phyloP scores from a whole-genome alignment of 192 early-diverging fungal genomes.

The Backusella australiensis region DNA sequence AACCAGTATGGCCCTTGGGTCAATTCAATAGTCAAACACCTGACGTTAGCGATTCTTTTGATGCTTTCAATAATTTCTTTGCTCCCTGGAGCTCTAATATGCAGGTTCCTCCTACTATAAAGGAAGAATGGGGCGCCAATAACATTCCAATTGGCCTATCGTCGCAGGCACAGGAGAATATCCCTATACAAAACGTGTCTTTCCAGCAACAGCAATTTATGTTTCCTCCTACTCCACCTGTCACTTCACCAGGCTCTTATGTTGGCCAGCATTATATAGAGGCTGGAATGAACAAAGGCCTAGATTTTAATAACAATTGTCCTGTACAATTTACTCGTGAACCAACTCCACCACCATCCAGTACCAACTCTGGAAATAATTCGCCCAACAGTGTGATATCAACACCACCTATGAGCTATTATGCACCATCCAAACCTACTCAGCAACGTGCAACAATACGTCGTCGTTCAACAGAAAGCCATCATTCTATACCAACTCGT shows the following conservation, averaged over 20 bases:
- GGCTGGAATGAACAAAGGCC: neutral
- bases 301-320: neutral
- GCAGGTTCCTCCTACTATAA: neutral
- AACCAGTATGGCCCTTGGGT: neutral
- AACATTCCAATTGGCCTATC: neutral
- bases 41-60: neutral
- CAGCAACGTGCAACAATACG: neutral
- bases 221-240: neutral
- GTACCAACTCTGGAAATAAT: neutral
- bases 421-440: neutral
- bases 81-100: neutral
- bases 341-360: neutral
- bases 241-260: neutral
- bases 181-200: neutral
- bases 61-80: conserved; percentile 2
- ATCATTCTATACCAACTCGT: neutral
- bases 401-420: neutral
- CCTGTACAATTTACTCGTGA: conserved; percentile 9
- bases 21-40: neutral
- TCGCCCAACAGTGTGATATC: neutral
- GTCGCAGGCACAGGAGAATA: neutral
- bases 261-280: neutral
- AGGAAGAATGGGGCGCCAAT: neutral
- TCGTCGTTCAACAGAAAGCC: conserved; percentile 11
- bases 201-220: neutral